Base-by-base conservation (phyloP, 164 flowering plant genomes). In the Liriodendron chinense region DNA sequence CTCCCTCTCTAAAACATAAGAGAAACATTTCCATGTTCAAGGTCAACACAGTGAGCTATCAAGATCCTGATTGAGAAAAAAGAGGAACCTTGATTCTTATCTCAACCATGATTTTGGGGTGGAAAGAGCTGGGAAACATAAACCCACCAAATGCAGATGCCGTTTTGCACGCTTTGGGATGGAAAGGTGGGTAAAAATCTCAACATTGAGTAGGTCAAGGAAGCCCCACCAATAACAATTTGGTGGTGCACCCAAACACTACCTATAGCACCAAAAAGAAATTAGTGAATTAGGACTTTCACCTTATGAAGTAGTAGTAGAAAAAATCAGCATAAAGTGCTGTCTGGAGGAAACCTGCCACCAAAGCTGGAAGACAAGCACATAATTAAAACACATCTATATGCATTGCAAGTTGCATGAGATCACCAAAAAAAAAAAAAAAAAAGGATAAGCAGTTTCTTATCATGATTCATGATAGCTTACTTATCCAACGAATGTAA, bases 301-400 rank as follows among this genome's bases (percentile, higher is more conserved):
- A 89, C 96, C 96, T 91, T 6, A 84, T 72, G 47, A 86, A 87
- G 80, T 92, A 92, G 82, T 90, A 92, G 77, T 92, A 92, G 81
- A 90, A 92, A 81, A 92, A 92, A 82, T 91, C 96, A 3, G 88
- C 94, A 79, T 90, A 91, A 16, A 92, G 89, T 67, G 90, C 89
- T 69, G 97, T 92, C 79, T 90, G 97, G 61, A 90, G 86, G 75
- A 92, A 79, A 62, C 97, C 97, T 34, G 97, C 83, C 57, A 90
- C 20, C 76, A 85, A 86, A 72, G 97, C 97, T 92, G 87, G 21
- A 83, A 74, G 64, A 73, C 12, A 61, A 64, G 25, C 53, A 24
- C 23, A 65, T 21, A 65, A 71, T 34, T 73, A 12, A 64, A 62
- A 69, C 69, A 10, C 6, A 23, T 43, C 23, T 18, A 14, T 26